Evolutionary conservation across 306 rosid genomes (phyloP), one percentile per base, ranked within the genome.

Genomic region (Dalbergia oliveri): DNA sequence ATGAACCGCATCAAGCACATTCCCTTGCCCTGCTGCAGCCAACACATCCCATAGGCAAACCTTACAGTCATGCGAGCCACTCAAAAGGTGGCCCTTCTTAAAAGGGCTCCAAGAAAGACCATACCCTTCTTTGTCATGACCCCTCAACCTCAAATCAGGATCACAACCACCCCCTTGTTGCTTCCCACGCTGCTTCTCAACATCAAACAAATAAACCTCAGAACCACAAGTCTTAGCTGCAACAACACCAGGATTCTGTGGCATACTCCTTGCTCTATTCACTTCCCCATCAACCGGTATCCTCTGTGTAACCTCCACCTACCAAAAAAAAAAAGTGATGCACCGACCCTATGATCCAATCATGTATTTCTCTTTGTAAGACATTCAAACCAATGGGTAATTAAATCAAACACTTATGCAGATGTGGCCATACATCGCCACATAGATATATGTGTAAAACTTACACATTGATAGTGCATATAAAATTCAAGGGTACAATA

Each of bases 41-140:
- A 89, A 85, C 67, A 96, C 89, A 66, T 93, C 94, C 99, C 99
- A 96, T 85, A 96, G 75, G 86, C 99, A 93, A 14, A 96, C 58
- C 80, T 87, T 91, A 63, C 85, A 79, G 79, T 96, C 99, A 77
- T 88, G 83, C 0, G 99, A 96, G 73, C 94, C 96, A 79, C 99
- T 96, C 72, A 93, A 81, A 53, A 96, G 89, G 54, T 84, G 73
- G 23, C 99, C 98, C 6, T 84, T 88, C 90, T 86, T 91, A 11
- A 75, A 71, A 49, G 90, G 87, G 75, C 91, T 96, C 99, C 99
- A 96, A 59, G 97, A 89, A 78, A 96, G 80, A 35, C 99, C 99
- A 82, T 91, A 96, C 0, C 98, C 99, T 76, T 96, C 99, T 74
- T 84, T 82, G n/a, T 89, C 97, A 82, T 96, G 99, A 75, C 99